phyloP scores from a whole-genome alignment of 371 early-diverging fungal species.

The Mucor circinelloides region DNA sequence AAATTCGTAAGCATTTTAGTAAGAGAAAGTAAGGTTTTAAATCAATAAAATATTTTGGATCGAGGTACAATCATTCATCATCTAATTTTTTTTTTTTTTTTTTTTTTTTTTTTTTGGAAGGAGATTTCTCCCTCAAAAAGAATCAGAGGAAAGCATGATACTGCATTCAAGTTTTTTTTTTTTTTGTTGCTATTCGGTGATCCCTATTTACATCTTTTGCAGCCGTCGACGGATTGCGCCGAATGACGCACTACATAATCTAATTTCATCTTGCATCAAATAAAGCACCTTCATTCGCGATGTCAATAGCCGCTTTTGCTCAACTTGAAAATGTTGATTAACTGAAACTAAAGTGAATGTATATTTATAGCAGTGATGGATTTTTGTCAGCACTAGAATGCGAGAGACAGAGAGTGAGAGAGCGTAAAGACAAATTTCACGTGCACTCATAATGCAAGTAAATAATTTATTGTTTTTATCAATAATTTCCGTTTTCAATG shows the following conservation, averaged over 20 bases:
- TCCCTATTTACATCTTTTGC: not conserved
- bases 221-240: not conserved
- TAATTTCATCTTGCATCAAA: not conserved
- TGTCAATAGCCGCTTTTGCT: not conserved
- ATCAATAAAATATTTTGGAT: not conserved
- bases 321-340: not conserved
- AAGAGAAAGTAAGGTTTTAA: not conserved
- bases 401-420: not conserved
- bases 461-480: not conserved
- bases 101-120: not conserved
- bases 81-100: not conserved
- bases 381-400: not conserved
- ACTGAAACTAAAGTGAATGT: not conserved
- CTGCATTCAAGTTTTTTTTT: not conserved
- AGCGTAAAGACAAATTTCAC: not conserved
- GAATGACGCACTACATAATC: not conserved
- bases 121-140: not conserved
- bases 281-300: too few species aligned
- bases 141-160: not conserved
- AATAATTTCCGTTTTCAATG: not conserved
- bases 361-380: not conserved
- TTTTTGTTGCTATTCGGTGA: not conserved
- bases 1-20: conserved; percentile 2
- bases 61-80: not conserved
- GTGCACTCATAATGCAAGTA: not conserved